Base-by-base conservation (phyloP, 495 filamentous ascomycete genomes). In the Aspergillus sclerotioniger region DNA sequence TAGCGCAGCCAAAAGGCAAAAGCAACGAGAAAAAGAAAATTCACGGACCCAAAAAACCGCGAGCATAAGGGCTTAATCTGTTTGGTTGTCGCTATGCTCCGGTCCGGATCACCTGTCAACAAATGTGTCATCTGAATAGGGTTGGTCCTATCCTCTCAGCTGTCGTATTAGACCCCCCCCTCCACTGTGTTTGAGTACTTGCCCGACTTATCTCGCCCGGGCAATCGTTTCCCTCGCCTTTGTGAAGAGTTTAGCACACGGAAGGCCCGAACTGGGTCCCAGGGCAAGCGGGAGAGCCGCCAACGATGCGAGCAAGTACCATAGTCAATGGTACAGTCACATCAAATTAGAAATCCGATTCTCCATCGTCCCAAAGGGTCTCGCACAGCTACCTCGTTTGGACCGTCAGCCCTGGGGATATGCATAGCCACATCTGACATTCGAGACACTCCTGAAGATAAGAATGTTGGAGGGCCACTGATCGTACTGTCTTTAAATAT, bases 351-450 rank as follows among this genome's bases (percentile, higher is more conserved):
- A 54, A 44, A 43, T 19, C 52, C 44, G 54, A 35, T 54, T 47
- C 51, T 44, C 28, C 13, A 43, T 35, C 33, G 48, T 49, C 35
- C 13, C 32, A 45, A 53, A 47, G 48, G 28, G 44, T 47, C 56
- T 16, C 29, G 41, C 52, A 57, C 57, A 63, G 61, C 61, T 63
- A 50, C 41, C 46, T 28, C 13, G 41, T 59, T 57, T 35, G 2
- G 25, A 58, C 29, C 53, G 56, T 59, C 58, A 61, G 57, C 51
- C 47, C 58, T 47, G 51, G 33, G 45, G 29, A 55, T 8, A 25
- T 60, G 64, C 64, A 67, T 64, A 67, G 64, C 64, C 64, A 62
- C 64, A 57, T 67, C 64, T 67, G 56, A 67, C 64, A 28, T 50
- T 19, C 47, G 15, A 39, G 48, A 47, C 21, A 39, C 17, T 53